Percentiles rank a stretch among this genome's conserved stretches.
Evolutionary conservation across 331 rosid genomes (phyloP).

Genomic region (Malus hybrid): DNA sequence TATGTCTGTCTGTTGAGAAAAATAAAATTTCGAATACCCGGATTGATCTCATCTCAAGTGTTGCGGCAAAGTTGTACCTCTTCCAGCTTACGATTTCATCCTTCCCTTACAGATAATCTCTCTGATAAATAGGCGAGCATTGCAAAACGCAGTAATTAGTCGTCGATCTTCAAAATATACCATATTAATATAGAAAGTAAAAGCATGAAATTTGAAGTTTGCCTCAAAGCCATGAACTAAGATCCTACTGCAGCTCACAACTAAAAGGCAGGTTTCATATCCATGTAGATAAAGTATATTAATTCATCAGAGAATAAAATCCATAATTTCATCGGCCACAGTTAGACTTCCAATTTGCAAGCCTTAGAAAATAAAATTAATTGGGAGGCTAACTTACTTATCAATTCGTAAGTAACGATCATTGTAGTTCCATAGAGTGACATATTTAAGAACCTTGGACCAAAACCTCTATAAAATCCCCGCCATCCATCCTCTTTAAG

Average conservation of each 20-base stretch:
- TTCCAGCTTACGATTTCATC: constrained; percentile 16
- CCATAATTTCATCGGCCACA: background rate
- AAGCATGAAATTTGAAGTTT: background rate
- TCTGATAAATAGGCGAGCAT: constrained; percentile 32
- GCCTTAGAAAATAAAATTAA: background rate
- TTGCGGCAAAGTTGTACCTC: constrained; percentile 1
- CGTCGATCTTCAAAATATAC: background rate
- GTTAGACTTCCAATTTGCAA: background rate
- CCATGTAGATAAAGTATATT: no score
- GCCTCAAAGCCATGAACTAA: background rate
- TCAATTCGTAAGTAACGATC: constrained; percentile 86
- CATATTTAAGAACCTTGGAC: constrained; percentile 81
- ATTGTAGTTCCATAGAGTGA: constrained; percentile 83
- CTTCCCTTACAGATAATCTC: constrained; percentile 48
- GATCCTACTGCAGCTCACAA: background rate
- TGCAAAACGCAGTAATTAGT: background rate
- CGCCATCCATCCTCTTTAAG: constrained; percentile 81
- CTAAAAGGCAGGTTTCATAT: no score
- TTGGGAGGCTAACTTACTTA: constrained; percentile 43
- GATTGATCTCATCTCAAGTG: background rate
- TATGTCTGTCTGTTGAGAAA: background rate
- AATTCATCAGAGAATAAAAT: background rate
- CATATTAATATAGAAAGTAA: background rate
- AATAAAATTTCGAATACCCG: background rate
- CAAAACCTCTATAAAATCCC: constrained; percentile 89